phyloP scores from a whole-genome alignment of 1,284 basidiomycete species.

The Malassezia psittaci region DNA sequence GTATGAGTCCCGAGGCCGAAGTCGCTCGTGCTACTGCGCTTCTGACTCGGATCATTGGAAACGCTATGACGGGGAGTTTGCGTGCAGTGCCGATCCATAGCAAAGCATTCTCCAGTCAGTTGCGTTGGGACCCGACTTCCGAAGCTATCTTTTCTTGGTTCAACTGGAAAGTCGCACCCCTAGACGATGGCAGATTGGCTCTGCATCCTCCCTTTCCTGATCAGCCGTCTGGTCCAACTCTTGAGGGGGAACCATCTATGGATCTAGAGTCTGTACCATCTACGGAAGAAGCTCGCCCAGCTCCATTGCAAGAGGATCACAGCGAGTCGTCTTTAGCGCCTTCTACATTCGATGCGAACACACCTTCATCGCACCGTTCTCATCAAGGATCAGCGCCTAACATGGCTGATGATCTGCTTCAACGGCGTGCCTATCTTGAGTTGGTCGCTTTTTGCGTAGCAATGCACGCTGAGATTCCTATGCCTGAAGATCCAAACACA shows the following conservation, averaged over 20 bases:
- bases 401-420: too few relatives aligned
- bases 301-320: too few relatives aligned
- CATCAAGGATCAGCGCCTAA: too few relatives aligned
- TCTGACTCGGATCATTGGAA: constrained; percentile 6
- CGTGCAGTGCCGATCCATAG: constrained; percentile 12
- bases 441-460: constrained; percentile 11
- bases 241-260: background rate
- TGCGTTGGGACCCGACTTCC: constrained; percentile 14
- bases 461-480: background rate
- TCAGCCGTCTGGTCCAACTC: background rate
- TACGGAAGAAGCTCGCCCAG: too few relatives aligned
- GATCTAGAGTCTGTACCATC: background rate
- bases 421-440: background rate
- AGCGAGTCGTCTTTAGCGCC: too few relatives aligned
- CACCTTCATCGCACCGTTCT: too few relatives aligned
- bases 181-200: constrained; percentile 8
- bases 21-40: constrained; percentile 9
- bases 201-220: background rate
- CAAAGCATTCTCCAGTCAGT: constrained; percentile 10
- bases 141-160: background rate
- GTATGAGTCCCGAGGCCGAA: constrained; percentile 1
- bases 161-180: constrained; percentile 5
- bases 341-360: too few relatives aligned
- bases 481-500: background rate
- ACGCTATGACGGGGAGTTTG: constrained; percentile 4